A percentile compares a stretch with the other conserved stretches of the same genome.
These are phyloP conservation scores for Hordeum marinum DNA, from an alignment of 176 grass and related monocot species.

Conservation along the genomic window DNA sequence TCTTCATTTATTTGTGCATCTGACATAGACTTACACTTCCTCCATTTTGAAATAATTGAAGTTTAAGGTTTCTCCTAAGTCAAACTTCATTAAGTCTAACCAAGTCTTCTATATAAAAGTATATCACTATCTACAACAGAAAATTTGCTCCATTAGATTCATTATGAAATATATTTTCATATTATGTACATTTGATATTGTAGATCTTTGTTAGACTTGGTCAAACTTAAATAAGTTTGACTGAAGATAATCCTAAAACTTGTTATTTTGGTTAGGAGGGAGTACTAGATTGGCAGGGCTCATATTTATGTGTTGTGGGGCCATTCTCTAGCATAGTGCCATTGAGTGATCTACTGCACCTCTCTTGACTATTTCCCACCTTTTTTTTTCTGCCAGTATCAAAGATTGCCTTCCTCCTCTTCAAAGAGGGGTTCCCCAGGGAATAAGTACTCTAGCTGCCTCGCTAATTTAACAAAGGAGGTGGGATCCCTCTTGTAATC, in stretches of 20 bases:
- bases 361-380: background rate
- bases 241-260: too few species aligned
- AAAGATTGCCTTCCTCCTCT: constrained; percentile 27
- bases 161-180: too few species aligned
- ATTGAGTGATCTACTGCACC: background rate
- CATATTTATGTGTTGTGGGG: background rate
- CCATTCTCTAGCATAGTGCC: background rate
- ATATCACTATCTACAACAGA: too few species aligned
- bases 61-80: background rate
- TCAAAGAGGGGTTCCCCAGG: constrained; percentile 36
- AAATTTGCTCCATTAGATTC: too few species aligned
- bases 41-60: background rate
- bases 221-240: too few species aligned
- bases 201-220: too few species aligned
- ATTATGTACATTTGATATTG: too few species aligned
- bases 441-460: constrained; percentile 37
- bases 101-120: too few species aligned
- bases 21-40: background rate
- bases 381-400: constrained; percentile 25
- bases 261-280: background rate
- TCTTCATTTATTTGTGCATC: constrained; percentile 13
- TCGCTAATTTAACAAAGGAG: constrained; percentile 41
- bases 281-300: background rate
- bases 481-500: constrained; percentile 31
- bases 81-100: background rate